Evolutionary conservation across 1,284 basidiomycete genomes (phyloP).

Genomic region (Pseudozyma thailandica): DNA sequence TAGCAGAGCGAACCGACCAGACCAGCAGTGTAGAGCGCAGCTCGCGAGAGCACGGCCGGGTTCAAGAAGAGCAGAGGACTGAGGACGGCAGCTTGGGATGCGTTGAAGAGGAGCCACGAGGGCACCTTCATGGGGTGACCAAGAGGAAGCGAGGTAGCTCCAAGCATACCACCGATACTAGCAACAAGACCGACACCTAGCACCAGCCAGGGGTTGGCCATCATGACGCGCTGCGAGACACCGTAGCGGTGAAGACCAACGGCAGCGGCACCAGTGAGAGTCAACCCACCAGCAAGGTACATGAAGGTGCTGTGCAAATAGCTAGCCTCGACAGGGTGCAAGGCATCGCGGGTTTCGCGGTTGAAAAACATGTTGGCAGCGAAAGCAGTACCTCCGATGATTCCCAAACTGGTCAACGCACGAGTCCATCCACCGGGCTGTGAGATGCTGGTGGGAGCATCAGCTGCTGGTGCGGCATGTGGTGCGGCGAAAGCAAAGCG

Average conservation of each 20-base stretch:
- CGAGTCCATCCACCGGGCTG: slow-evolving; percentile 61
- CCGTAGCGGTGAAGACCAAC: slow-evolving; percentile 81
- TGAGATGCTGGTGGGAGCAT: slow-evolving; percentile 54
- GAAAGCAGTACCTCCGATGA: slow-evolving; percentile 64
- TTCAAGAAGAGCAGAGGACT: slow-evolving; percentile 79
- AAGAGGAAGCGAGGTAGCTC: slow-evolving; percentile 64
- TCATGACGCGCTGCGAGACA: slow-evolving; percentile 80
- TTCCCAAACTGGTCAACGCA: slow-evolving; percentile 57
- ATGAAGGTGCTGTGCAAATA: slow-evolving; percentile 85
- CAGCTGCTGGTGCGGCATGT: slow-evolving; percentile 50
- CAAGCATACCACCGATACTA: slow-evolving; percentile 69
- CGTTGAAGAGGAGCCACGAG: slow-evolving; percentile 76
- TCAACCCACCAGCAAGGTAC: slow-evolving; percentile 84
- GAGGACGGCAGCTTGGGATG: slow-evolving; percentile 81
- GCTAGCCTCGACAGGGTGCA: slow-evolving; percentile 47
- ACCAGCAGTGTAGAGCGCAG: slow-evolving; percentile 87
- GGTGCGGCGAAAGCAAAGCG: slow-evolving; percentile 49
- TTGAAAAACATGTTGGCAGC: slow-evolving; percentile 66
- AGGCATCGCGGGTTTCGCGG: slow-evolving; percentile 60
- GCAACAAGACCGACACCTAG: slow-evolving; percentile 79
- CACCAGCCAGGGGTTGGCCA: slow-evolving; percentile 84
- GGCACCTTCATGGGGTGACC: slow-evolving; percentile 67
- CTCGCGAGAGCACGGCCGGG: slow-evolving; percentile 86
- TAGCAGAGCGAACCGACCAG: slow-evolving; percentile 83
- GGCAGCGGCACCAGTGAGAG: slow-evolving; percentile 80